Conservation (phyloP, 805 yeast species). For the Helenozyma baotianmanensis region DNA sequence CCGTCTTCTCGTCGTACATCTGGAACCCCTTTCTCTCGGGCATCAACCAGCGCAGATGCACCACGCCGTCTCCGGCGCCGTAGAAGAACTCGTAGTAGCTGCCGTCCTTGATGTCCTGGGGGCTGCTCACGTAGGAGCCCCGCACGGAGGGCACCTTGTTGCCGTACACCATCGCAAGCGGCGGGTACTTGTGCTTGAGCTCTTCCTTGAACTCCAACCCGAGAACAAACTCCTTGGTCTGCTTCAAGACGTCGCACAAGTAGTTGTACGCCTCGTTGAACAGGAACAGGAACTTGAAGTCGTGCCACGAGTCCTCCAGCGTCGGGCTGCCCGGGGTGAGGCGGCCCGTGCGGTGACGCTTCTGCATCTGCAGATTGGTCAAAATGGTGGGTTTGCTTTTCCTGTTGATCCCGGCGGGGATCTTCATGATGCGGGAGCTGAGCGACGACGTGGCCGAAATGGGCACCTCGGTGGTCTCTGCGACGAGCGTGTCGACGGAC, state of each 20-base stretch:
- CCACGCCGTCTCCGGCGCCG: conserved; percentile 94
- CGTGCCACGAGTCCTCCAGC: conserved; percentile 7
- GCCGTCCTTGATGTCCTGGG: conserved; percentile 63
- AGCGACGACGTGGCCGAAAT: conserved; percentile 11
- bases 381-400: conserved; percentile 9
- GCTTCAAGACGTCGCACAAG: conserved; percentile 53
- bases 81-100: conserved; percentile 72
- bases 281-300: conserved; percentile 20
- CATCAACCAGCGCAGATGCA: conserved; percentile 75
- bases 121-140: conserved; percentile 63
- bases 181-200: conserved; percentile 60
- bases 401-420: conserved; percentile 11
- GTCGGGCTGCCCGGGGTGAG: conserved; percentile 8
- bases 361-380: conserved; percentile 23
- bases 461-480: conserved; percentile 2
- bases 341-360: conserved; percentile 20
- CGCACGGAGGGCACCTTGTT: conserved; percentile 80
- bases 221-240: conserved; percentile 54
- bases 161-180: conserved; percentile 78
- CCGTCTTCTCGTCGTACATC: conserved; percentile 23
- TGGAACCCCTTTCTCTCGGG: conserved; percentile 69
- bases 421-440: conserved; percentile 18
- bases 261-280: conserved; percentile 63
- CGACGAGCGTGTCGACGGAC: conserved; percentile 8
- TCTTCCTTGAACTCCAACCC: conserved; percentile 51